Conservation (phyloP, 2,329 filamentous ascomycete genomes). For the Corinectria fuckeliana region DNA sequence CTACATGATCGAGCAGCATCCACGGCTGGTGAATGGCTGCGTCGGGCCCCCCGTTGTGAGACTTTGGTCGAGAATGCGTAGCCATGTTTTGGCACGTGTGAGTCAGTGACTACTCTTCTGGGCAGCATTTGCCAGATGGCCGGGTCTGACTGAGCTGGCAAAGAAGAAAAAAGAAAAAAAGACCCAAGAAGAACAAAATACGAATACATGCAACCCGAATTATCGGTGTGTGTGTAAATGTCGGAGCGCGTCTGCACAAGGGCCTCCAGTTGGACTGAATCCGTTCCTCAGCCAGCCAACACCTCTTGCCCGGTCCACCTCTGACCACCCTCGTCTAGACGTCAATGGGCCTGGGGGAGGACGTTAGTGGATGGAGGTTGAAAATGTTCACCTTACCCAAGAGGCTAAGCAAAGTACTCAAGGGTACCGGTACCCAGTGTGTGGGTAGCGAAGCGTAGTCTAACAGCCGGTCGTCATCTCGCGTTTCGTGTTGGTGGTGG, state of each 20-base stretch:
- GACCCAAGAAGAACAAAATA: no score
- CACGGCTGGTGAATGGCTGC: slow-evolving; percentile 13
- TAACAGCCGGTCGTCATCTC: slow-evolving; percentile 29
- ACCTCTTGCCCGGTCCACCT: neutral
- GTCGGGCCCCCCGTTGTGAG: neutral
- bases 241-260: neutral
- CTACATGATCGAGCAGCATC: slow-evolving; percentile 6
- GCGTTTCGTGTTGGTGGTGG: slow-evolving; percentile 22
- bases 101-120: no score
- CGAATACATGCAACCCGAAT: neutral
- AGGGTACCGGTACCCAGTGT: slow-evolving; percentile 31
- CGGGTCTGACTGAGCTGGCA: slow-evolving; percentile 14
- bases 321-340: slow-evolving; percentile 15
- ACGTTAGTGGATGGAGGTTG: slow-evolving; percentile 4
- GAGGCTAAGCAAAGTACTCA: slow-evolving; percentile 19
- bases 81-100: slow-evolving; percentile 3
- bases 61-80: neutral
- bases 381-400: slow-evolving; percentile 13
- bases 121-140: neutral
- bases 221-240: slow-evolving; percentile 4
- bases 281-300: slow-evolving; percentile 10
- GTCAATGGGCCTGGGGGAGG: neutral
- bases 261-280: neutral
- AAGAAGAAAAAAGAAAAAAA: neutral
- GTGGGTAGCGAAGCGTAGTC: slow-evolving; percentile 29